Evolutionary conservation across 352 stramenopile genomes (phyloP), one percentile per base, ranked within the genome.

Genomic region (Globisporangium radiosum): DNA sequence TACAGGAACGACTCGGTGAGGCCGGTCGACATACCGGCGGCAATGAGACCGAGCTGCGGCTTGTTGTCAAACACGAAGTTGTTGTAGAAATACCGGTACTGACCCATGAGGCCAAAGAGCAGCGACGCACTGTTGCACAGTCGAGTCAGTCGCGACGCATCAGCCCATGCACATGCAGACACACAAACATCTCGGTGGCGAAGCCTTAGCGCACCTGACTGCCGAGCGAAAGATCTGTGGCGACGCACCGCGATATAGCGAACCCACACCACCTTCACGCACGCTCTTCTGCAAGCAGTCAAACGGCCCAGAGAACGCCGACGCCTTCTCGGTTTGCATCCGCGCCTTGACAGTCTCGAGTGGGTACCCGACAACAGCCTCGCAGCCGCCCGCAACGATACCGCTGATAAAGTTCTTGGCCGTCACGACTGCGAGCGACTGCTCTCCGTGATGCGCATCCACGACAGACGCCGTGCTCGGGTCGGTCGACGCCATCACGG

Each of bases 71-170:
- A 80, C 33, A 84, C 53, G n/a, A 70, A 73, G 53, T 75, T 85
- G 63, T 79, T 83, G 73, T 80, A 87, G 52, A 87, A 76, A 59
- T 81, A 86, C 17, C 76, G 75, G 62, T 86, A 89, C 65, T 89
- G 79, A 0, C 77, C 76, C 79, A 89, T 87, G 52, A 89, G 72
- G 1, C 79, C 79, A 66, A 89, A 87, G 57, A 87, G 67, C 50
- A 87, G 66, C 11, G 76, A 89, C 11, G 76, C 76, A 38, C 76
- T 86, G 48, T 42, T 48, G 44, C 9, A n/a, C 5, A 48, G 25
- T 33, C 25, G 25, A 33, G 25, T 33, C 25, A 33, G 25, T 19
- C 40, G 14, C 14, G 44, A 48, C 8, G 8, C 5, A 48, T 7
- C 44, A 14, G 15, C 9, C 11, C 14, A 39, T 49, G 39, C 38